Base-by-base conservation (phyloP, 192 early-diverging fungal genomes). In the Coemansia sp. region DNA sequence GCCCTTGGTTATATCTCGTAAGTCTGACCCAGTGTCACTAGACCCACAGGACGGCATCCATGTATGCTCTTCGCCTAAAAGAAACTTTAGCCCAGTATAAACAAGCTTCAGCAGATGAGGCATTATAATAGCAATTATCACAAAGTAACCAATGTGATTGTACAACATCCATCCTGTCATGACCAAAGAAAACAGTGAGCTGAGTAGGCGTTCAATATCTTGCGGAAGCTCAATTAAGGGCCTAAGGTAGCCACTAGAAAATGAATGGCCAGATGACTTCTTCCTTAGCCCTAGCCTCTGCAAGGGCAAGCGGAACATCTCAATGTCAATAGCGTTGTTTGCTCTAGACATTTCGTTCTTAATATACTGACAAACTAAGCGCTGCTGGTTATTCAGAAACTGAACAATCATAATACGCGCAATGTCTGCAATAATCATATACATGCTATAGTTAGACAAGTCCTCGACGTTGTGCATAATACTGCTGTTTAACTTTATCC, bases 241-340 rank as follows among this genome's bases (percentile, higher is more conserved):
- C 24, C 24, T 24, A 24, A 24, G 24, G 24, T 0, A 1, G 24
- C 24, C 54, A 8, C 13, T 3, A 57, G 15, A n/a, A 10, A 49
- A 36, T n/a, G 38, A 18, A 31, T 13, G 1, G 27, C 24, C 24
- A 24, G 2, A 46, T 5, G 57, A 61, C 11, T 20, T 9, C 8
- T 70, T 71, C 11, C 52, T 61, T 29, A 74, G 34, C 3, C 73
- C 71, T 9, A 59, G 38, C 29, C 41, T 44, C 1, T 20, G 16
- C 7, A 82, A 68, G 4, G 79, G 75, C 34, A 77, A 40, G 13
- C 79, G 71, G 27, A 71, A 55, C 40, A 77, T 27, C 63, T 82
- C 54, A 27, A 57, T 31, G 27, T 57, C 12, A 31, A 57, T 31
- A 16, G 29, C 54, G 15, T 57, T 57, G 15, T 27, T 4, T 13